Evolutionary conservation across 257 asterid species (phyloP), one percentile per base, ranked within the genome.

Genomic region (Henckelia pumila): DNA sequence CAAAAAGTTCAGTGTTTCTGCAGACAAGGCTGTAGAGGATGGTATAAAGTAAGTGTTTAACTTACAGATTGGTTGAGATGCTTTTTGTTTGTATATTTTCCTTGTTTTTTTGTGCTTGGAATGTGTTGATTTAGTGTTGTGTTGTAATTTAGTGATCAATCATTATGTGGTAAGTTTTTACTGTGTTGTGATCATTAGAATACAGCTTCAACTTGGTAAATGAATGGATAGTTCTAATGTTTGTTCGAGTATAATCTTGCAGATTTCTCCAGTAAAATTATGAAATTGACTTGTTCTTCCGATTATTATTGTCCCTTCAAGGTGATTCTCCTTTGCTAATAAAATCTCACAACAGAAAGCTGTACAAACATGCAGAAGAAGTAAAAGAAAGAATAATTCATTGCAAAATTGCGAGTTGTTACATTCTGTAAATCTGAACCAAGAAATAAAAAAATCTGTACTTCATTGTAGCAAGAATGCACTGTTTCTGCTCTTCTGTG

Each of bases 1-100:
- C 66, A 66, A 77, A 67, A 86, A 79, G 75, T 62, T 82, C 24
- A 77, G 75, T 61, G 55, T 47, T 47, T 47, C 21, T 47, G 55
- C 21, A 47, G 19, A 47, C 55, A 47, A 47, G 20, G 8, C 55
- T 3, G 21, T 5, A 47, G 55, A 17, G 8, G 55, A 47, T 47
- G 55, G 20, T 6, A 47, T 16, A 47, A 47, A 47, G 21, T 47
- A 17, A 47, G 55, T 17, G 55, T 8, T 47, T 16, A 16, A 17
- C 20, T 47, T 47, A 21, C 55, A 47, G 20, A 47, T 47, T 47
- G 8, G 55, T 47, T 47, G 20, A n/a, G 55, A 8, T 47, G 20
- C 20, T 47, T 47, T 47, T 47, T 47, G 52, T 47, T 47, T 47
- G 55, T 16, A 47, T 17, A 14, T 47, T 47, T 47, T 17, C 55